A percentile compares a stretch with the other conserved stretches of the same genome.
Evolutionary conservation across 1,284 basidiomycete species (phyloP).

Genomic region (Peniophora sp.): DNA sequence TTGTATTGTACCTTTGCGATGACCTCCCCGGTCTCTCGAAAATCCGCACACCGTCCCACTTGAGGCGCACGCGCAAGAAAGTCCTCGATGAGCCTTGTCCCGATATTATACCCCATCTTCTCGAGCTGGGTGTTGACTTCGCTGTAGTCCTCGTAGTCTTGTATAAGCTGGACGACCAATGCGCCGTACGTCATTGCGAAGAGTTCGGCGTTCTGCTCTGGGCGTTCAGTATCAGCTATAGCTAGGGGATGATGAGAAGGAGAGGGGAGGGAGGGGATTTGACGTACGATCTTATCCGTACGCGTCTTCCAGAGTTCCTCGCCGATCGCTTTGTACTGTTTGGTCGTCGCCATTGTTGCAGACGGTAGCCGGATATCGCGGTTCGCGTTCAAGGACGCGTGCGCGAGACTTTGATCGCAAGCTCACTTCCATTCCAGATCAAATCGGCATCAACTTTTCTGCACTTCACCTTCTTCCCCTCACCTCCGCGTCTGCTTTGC

Average conservation of each 20-base stretch:
- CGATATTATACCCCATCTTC: constrained; percentile 98
- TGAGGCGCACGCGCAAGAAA: constrained; percentile 83
- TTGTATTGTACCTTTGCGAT: constrained; percentile 88
- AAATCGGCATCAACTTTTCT: background rate
- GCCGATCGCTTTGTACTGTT: constrained; percentile 77
- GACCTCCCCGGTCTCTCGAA: constrained; percentile 91
- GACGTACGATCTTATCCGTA: constrained; percentile 82
- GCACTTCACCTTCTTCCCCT: background rate
- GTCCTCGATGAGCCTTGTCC: constrained; percentile 93
- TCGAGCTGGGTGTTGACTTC: constrained; percentile 84
- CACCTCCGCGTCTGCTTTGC: background rate
- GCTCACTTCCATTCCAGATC: background rate
- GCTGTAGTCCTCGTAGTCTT: constrained; percentile 97
- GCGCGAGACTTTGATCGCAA: background rate
- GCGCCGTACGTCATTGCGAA: constrained; percentile 98
- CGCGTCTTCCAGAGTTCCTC: constrained; percentile 90
- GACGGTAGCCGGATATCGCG: background rate
- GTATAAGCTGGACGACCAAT: constrained; percentile 95
- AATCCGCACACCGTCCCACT: constrained; percentile 82
- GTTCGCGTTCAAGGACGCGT: background rate
- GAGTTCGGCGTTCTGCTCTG: constrained; percentile 83
- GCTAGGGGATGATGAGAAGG: background rate
- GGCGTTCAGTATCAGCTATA: constrained; percentile 12
- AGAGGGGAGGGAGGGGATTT: background rate
- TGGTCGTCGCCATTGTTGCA: constrained; percentile 56